These are phyloP conservation scores for Hamigera avellanea DNA, from an alignment of 495 filamentous ascomycete species.

Conservation along the genomic window DNA sequence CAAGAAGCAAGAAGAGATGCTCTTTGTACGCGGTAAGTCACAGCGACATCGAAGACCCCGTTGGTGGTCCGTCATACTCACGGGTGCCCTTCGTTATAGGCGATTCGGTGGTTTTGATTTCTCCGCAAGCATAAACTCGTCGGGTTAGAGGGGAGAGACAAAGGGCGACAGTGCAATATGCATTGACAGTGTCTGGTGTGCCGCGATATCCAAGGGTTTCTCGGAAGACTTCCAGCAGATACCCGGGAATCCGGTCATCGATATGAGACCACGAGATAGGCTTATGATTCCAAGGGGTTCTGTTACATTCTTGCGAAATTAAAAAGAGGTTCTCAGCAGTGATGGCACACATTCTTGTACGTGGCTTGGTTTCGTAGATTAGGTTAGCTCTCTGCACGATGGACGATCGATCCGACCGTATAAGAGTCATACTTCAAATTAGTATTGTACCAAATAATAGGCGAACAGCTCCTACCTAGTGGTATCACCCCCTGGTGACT, in stretches of 20 bases:
- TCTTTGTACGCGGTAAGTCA: constrained; percentile 87
- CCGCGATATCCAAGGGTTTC: not conserved
- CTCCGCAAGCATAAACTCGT: constrained; percentile 49
- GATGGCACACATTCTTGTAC: no score
- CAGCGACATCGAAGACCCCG: not conserved
- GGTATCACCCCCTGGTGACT: no score
- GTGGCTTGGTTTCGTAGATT: not conserved
- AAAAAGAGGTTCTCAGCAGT: no score
- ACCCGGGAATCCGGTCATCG: constrained; percentile 11
- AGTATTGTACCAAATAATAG: no score
- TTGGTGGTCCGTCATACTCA: not conserved
- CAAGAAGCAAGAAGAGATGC: constrained; percentile 95
- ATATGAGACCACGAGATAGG: constrained; percentile 22
- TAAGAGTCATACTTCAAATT: no score
- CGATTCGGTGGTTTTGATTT: constrained; percentile 94
- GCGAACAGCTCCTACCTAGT: no score
- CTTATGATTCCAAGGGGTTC: constrained; percentile 7
- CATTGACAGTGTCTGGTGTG: not conserved
- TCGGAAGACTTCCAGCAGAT: no score
- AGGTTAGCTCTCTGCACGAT: not conserved
- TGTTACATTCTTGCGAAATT: no score
- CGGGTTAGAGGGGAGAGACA: not conserved
- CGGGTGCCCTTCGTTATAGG: constrained; percentile 37
- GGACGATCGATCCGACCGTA: not conserved
- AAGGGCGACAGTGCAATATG: no score